Evolutionary conservation across 1,284 basidiomycete genomes (phyloP).

Genomic region (Leccinum pachyderme): DNA sequence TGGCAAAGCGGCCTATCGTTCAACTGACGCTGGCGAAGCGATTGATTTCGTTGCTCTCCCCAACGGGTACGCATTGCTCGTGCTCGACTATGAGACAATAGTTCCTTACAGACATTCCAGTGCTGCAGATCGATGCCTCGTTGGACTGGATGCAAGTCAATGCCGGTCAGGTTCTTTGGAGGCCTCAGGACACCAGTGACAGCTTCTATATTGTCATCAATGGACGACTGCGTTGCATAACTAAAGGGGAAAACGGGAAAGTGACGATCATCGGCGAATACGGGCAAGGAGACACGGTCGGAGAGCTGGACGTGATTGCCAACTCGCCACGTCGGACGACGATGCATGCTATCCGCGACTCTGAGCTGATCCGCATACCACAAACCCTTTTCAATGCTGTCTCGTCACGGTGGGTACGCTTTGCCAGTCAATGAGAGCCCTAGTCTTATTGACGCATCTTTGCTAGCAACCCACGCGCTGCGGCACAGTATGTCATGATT

Average conservation of each 20-base stretch:
- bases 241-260: constrained; percentile 65
- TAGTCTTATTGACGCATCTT: constrained; percentile 4
- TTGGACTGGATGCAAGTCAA: constrained; percentile 98
- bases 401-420: constrained; percentile 62
- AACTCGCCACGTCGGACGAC: constrained; percentile 86
- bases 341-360: constrained; percentile 96
- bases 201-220: constrained; percentile 99
- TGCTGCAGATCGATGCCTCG: constrained; percentile 95
- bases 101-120: constrained; percentile 39
- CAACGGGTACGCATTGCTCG: constrained; percentile 59
- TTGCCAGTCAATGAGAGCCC: not conserved
- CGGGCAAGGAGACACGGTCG: constrained; percentile 86
- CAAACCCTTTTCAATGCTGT: constrained; percentile 98
- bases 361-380: constrained; percentile 97
- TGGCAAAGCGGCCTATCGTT: constrained; percentile 94
- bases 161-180: constrained; percentile 91
- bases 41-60: constrained; percentile 90
- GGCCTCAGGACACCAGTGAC: constrained; percentile 86
- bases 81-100: not conserved
- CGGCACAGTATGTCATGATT: constrained; percentile 71
- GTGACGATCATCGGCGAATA: constrained; percentile 91
- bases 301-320: constrained; percentile 97
- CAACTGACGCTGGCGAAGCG: constrained; percentile 96
- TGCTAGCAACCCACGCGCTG: constrained; percentile 87
- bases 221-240: constrained; percentile 86